Conservation (phyloP, 257 asterid genomes). For the Avicennia marina region DNA sequence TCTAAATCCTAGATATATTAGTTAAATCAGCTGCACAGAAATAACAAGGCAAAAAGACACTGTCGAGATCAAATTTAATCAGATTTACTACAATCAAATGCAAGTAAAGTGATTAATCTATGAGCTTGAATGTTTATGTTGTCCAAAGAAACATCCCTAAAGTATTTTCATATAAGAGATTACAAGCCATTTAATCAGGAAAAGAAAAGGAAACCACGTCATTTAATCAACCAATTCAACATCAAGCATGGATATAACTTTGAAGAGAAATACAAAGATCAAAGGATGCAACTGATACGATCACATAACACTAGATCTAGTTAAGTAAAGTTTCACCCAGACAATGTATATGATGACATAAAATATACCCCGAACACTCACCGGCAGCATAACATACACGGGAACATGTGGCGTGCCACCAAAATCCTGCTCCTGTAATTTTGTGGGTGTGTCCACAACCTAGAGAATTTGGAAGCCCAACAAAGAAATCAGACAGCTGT, state of each 20-base stretch:
- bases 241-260: not conserved
- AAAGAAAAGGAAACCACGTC: not conserved
- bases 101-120: too few relatives aligned
- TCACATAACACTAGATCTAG: constrained; percentile 10
- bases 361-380: constrained; percentile 45
- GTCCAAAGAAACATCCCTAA: too few relatives aligned
- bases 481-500: constrained; percentile 16
- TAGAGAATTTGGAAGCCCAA: constrained; percentile 31
- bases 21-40: not conserved
- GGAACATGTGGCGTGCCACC: constrained; percentile 85
- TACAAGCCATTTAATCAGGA: not conserved
- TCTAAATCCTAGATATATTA: too few relatives aligned
- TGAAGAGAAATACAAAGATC: constrained; percentile 5
- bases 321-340: constrained; percentile 4
- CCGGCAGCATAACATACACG: constrained; percentile 90
- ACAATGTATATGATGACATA: too few relatives aligned
- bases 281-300: constrained; percentile 14
- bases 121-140: too few relatives aligned
- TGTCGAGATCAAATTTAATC: not conserved
- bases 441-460: constrained; percentile 64
- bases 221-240: too few relatives aligned
- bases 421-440: constrained; percentile 73
- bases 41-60: constrained; percentile 6
- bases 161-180: constrained; percentile 7
- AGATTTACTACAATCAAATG: too few relatives aligned